Base-by-base conservation (phyloP, 108 stramenopile genomes). In the Discostella pseudostelligera region DNA sequence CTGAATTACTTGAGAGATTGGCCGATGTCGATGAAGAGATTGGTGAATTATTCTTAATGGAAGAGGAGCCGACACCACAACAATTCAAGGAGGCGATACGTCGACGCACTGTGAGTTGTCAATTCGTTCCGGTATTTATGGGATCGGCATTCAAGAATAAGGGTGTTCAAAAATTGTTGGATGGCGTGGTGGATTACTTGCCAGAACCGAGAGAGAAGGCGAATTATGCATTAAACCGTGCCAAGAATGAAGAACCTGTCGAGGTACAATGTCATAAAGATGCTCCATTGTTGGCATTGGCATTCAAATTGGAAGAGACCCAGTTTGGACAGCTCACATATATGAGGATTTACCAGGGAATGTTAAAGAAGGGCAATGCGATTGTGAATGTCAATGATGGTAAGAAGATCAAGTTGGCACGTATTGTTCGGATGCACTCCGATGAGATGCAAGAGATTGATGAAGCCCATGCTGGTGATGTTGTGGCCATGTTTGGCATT, bases 111-210 rank as follows among this genome's bases (percentile, higher is more conserved):
- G 82, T 99, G 22, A 80, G 86, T 2, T 95, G 89, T 51, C 81
- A 83, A 12, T 98, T 99, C 70, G 97, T 99, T 14, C 98, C 99
- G 3, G 98, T 99, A 11, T 98, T 99, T 65, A 98, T 99, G 97
- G 99, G 98, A 19, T 93, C 92, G 45, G 98, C 99, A 3, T 99
- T 93, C 79, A 99, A 99, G 88, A 99, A 99, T 81, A 97, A 97
- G 69, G 98, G 98, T 46, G 97, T 97, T 22, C 99, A 99, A 57
- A 82, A 95, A 4, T 84, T 99, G 24, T 81, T 99, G 40, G 97
- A 99, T 79, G 99, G 97, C 17, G 97, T 99, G 25, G 42, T 96
- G 28, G 87, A 93, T 54, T 99, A 97, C 80, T 75, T 99, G 16
- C 99, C 99, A 7, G 74, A 82, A 49, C 99, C 99, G 3, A 55